phyloP scores from a whole-genome alignment of 805 yeast genomes.

The Grigorovia jiainica region DNA sequence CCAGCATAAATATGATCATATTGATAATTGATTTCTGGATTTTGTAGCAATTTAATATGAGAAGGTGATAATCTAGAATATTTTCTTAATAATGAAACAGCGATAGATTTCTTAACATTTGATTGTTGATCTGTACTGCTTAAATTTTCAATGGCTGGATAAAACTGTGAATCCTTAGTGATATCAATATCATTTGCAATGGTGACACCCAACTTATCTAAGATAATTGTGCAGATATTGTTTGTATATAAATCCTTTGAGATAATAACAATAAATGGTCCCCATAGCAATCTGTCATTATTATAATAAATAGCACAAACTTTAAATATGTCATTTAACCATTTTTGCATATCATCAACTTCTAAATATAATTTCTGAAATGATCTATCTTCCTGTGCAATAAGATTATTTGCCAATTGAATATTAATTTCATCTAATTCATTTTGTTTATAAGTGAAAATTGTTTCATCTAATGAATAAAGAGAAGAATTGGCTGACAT shows the following conservation, averaged over 20 bases:
- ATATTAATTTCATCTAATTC: neutral
- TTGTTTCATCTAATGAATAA: neutral
- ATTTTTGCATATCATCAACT: slow-evolving; percentile 6
- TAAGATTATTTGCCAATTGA: neutral
- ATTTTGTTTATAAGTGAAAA: neutral
- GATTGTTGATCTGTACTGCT: slow-evolving; percentile 38
- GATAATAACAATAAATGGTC: slow-evolving; percentile 19
- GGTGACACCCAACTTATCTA: slow-evolving; percentile 61
- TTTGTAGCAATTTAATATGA: slow-evolving; percentile 9
- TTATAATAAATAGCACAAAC: slow-evolving; percentile 19
- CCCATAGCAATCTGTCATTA: slow-evolving; percentile 24
- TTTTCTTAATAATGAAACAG: slow-evolving; percentile 61
- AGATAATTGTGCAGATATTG: slow-evolving; percentile 42
- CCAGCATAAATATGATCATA: slow-evolving; percentile 88
- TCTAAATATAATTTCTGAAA: neutral
- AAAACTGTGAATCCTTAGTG: slow-evolving; percentile 54
- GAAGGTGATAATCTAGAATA: slow-evolving; percentile 43
- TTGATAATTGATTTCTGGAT: slow-evolving; percentile 8
- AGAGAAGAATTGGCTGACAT: neutral
- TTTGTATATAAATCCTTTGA: slow-evolving; percentile 22
- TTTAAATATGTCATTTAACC: slow-evolving; percentile 15
- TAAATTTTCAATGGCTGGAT: slow-evolving; percentile 70
- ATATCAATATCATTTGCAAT: slow-evolving; percentile 50
- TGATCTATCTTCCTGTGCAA: neutral
- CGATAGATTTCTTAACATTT: slow-evolving; percentile 64